Conservation (phyloP, 495 filamentous ascomycete genomes). For the Aspergillus hancockii region DNA sequence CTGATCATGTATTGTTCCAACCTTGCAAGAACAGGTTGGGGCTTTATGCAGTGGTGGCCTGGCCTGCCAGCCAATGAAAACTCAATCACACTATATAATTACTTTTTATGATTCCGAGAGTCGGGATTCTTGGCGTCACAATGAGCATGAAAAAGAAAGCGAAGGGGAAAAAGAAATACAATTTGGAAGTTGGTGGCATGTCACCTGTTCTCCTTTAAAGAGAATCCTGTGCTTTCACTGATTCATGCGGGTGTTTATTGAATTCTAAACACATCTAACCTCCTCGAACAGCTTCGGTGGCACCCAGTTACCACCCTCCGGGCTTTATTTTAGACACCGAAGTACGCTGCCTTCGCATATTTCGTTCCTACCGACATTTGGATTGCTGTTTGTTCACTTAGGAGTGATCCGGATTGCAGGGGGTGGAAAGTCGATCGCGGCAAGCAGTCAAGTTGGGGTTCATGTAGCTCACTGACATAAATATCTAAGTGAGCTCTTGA, state of each 20-base stretch:
- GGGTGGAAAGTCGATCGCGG: conserved; percentile 3
- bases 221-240: not conserved
- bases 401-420: not conserved
- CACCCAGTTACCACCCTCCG: not conserved
- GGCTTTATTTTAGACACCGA: not conserved
- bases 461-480: not conserved
- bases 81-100: not conserved
- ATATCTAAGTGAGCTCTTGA: not conserved
- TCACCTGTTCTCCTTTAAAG: not conserved
- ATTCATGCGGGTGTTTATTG: not conserved
- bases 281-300: not conserved
- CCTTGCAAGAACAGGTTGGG: not conserved
- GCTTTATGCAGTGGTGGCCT: not conserved
- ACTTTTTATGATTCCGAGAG: conserved; percentile 10
- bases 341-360: conserved; percentile 1
- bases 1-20: not conserved
- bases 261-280: not conserved
- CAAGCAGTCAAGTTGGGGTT: not conserved
- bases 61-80: not conserved
- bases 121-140: conserved; percentile 13
- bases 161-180: not conserved
- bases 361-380: not conserved
- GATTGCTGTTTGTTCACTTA: not conserved
- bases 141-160: not conserved
- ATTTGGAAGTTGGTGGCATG: not conserved